phyloP scores from a whole-genome alignment of 192 early-diverging fungal species.

The Linnemannia exigua region DNA sequence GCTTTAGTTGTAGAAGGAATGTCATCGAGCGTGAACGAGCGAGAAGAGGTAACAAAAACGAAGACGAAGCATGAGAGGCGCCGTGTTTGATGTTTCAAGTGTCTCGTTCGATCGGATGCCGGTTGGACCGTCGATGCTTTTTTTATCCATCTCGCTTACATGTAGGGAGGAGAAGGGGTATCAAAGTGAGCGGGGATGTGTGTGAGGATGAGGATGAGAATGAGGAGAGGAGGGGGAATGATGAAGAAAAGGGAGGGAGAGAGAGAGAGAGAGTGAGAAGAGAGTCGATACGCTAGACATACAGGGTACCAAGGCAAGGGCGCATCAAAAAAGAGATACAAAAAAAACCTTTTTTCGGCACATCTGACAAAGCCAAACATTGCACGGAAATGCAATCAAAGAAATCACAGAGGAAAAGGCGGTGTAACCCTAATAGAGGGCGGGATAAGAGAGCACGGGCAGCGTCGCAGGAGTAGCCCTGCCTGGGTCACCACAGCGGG shows the following conservation, averaged over 20 bases:
- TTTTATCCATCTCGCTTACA: background rate
- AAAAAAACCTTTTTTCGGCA: background rate
- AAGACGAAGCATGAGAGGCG: background rate
- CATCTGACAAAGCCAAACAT: background rate
- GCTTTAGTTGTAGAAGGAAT: background rate
- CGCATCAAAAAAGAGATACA: background rate
- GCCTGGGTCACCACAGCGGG: too few relatives aligned
- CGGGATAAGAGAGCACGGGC: too few relatives aligned
- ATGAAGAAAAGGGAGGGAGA: background rate
- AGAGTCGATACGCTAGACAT: background rate
- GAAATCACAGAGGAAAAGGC: too few relatives aligned
- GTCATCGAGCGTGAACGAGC: background rate
- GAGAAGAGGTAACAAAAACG: background rate
- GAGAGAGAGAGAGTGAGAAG: background rate
- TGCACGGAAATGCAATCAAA: background rate
- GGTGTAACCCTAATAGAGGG: too few relatives aligned
- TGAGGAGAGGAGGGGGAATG: background rate
- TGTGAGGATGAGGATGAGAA: slow-evolving; percentile 9
- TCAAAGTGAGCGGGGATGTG: background rate
- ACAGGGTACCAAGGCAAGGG: slow-evolving; percentile 3
- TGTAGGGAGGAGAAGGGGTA: background rate
- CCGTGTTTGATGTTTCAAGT: slow-evolving; percentile 6
- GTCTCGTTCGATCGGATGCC: background rate
- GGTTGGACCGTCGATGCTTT: background rate
- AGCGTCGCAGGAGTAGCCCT: too few relatives aligned